Conservation (phyloP, 352 stramenopile genomes). For the Thalassiosira delicatula region DNA sequence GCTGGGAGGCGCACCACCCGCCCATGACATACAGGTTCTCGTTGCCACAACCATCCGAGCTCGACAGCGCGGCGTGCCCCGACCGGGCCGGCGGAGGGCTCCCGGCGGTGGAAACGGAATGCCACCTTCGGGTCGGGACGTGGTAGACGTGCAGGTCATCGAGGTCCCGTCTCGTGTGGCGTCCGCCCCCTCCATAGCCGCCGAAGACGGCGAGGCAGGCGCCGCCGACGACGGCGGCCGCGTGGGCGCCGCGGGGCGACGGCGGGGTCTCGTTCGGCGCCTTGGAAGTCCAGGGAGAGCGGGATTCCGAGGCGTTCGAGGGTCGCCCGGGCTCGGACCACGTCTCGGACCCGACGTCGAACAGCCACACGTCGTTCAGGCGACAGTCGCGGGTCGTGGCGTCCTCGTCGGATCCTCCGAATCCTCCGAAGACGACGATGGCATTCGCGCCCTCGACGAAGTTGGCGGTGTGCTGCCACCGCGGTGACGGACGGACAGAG, state of each 20-base stretch:
- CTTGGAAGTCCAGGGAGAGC: slow-evolving; percentile 44
- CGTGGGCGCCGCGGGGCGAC: slow-evolving; percentile 91
- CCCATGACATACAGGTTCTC: slow-evolving; percentile 93
- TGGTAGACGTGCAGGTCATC: slow-evolving; percentile 92
- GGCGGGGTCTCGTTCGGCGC: slow-evolving; percentile 7
- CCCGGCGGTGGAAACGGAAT: slow-evolving; percentile 80
- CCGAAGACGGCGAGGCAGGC: slow-evolving; percentile 88
- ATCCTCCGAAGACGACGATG: slow-evolving; percentile 93
- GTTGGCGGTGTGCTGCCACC: slow-evolving; percentile 91
- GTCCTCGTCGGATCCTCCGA: slow-evolving; percentile 81
- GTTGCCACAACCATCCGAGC: slow-evolving; percentile 88
- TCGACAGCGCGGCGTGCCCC: slow-evolving; percentile 81
- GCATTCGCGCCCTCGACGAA: slow-evolving; percentile 84
- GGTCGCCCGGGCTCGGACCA: slow-evolving; percentile 88
- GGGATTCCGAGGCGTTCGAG: slow-evolving; percentile 5
- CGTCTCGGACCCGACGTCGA: slow-evolving; percentile 91
- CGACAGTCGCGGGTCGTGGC: slow-evolving; percentile 86
- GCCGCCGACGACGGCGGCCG: slow-evolving; percentile 87
- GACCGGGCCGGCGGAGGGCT: slow-evolving; percentile 91
- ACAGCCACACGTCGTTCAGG: slow-evolving; percentile 96
- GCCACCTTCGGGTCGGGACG: slow-evolving; percentile 90
- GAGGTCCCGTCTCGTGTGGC: slow-evolving; percentile 90
- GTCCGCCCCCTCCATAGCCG: slow-evolving; percentile 90
- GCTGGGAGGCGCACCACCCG: slow-evolving; percentile 94
- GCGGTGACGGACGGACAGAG: slow-evolving; percentile 68